These are phyloP conservation scores for Colletotrichum lindemuthianum DNA, from an alignment of 2,329 filamentous ascomycete species.

Conservation along the genomic window DNA sequence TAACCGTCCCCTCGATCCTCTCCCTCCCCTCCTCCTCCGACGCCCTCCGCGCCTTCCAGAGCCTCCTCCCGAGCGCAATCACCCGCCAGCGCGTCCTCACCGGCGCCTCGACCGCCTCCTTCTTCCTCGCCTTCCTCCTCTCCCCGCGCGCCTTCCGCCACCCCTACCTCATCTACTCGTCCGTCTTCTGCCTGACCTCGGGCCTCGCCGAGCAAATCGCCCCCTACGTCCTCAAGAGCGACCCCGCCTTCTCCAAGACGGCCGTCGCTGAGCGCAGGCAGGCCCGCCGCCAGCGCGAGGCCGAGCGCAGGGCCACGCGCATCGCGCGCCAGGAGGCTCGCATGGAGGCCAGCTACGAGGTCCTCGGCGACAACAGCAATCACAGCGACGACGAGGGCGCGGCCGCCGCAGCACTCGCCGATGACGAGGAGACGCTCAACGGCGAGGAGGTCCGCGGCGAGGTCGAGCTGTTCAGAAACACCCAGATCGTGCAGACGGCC, in stretches of 20 bases:
- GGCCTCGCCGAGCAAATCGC: conserved; percentile 62
- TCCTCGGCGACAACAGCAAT: conserved; percentile 65
- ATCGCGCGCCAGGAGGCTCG: conserved; percentile 48
- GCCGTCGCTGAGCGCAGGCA: conserved; percentile 39
- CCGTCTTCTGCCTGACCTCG: conserved; percentile 73
- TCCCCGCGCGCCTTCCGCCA: conserved; percentile 81
- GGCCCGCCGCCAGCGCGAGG: conserved; percentile 41
- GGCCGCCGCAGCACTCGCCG: conserved; percentile 44
- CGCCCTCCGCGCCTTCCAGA: conserved; percentile 76
- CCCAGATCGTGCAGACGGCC: conserved; percentile 63
- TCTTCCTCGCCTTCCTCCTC: conserved; percentile 80
- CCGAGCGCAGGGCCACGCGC: conserved; percentile 41
- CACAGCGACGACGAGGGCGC: conserved; percentile 63
- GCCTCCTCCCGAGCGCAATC: conserved; percentile 71
- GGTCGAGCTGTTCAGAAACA: conserved; percentile 65
- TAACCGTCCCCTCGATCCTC: conserved; percentile 83
- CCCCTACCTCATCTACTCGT: conserved; percentile 90
- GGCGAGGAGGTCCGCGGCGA: conserved; percentile 69
- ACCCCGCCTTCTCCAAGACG: conserved; percentile 41
- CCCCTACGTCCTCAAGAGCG: conserved; percentile 51
- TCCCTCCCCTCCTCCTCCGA: conserved; percentile 79
- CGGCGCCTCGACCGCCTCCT: conserved; percentile 73
- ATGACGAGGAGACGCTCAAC: conserved; percentile 60
- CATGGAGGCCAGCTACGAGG: conserved; percentile 79
- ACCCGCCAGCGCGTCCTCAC: conserved; percentile 75